Evolutionary conservation across 2,329 filamentous ascomycete genomes (phyloP), one percentile per base, ranked within the genome.

Genomic region (Bertia moriformis): DNA sequence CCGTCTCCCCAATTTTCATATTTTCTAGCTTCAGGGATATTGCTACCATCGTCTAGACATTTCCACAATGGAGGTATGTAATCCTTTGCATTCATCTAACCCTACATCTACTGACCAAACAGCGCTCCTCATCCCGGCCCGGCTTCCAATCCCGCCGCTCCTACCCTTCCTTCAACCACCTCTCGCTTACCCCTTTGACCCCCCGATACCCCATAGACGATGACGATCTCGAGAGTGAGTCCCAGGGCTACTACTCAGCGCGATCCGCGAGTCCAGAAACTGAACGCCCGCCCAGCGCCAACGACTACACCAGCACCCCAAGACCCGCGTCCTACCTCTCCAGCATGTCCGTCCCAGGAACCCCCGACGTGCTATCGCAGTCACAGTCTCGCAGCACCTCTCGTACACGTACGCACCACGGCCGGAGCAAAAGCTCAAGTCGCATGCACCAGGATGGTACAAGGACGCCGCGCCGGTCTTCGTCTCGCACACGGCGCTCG

Each of bases 121-220:
- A 22, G 3, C 41, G 18, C 10, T 33, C 20, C 38, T 40, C 40
- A 5, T 20, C 36, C 3, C 30, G 4, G 4, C 12, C 5, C 36
- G 41, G 38, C 7, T 40, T 40, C 14, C 42, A 24, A 33, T 18
- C 41, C 30, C 65, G 67, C 38, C 71, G 73, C 41, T 76, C 71
- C 38, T 69, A 72, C 47, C 70, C 70, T 38, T 73, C 73, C 44
- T 62, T 78, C 39, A 59, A 69, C 47, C 66, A 73, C 48, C 63
- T 77, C 43, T 74, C 73, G 33, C 62, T 78, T n/a, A 69, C 72
- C 47, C 73, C 73, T 29, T 61, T 78, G 41, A 69, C 66, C 40
- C 61, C 65, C 38, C 63, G 62, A 51, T 71, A 69, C 48, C 66
- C 65, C 15, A 62, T 69, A 48, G 66, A 69, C 41, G 59, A 63